These are phyloP conservation scores for Silene uniflora DNA, from an alignment of 148 eudicot species.

Conservation along the genomic window DNA sequence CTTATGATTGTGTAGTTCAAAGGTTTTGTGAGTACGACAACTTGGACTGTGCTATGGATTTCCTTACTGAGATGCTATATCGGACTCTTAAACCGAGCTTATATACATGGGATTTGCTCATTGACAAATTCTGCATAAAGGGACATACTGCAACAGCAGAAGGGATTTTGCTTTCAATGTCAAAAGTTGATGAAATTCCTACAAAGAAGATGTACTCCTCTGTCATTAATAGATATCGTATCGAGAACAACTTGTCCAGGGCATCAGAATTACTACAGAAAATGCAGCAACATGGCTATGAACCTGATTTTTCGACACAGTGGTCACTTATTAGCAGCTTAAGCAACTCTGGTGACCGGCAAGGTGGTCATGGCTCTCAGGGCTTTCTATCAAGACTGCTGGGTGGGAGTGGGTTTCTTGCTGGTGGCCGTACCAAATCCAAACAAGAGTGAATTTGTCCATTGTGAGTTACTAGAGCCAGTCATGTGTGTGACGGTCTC, in stretches of 20 bases:
- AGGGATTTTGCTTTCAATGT: conserved; percentile 41
- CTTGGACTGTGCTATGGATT: conserved; percentile 52
- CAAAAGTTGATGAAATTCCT: conserved; percentile 48
- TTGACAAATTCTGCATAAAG: conserved; percentile 33
- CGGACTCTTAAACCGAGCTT: conserved; percentile 48
- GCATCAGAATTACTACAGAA: conserved; percentile 48
- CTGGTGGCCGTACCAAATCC: conserved; percentile 25
- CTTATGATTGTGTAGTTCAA: conserved; percentile 52
- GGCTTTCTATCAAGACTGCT: conserved; percentile 70
- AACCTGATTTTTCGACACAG: conserved; percentile 72
- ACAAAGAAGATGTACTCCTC: conserved; percentile 46
- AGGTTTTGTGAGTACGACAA: conserved; percentile 34
- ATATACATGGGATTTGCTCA: conserved; percentile 47
- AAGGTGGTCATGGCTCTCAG: conserved; percentile 20
- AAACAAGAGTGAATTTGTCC: conserved; percentile 8
- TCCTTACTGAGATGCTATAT: conserved; percentile 57
- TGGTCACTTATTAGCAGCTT: conserved; percentile 80
- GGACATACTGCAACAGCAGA: conserved; percentile 54
- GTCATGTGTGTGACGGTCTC: background rate
- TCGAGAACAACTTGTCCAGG: conserved; percentile 50
- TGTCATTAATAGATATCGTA: conserved; percentile 43
- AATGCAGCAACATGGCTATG: conserved; percentile 72
- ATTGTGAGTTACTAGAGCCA: background rate
- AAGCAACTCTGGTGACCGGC: conserved; percentile 33
- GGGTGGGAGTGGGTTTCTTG: conserved; percentile 50